A percentile compares a stretch with the other conserved stretches of the same genome.
Conservation (phyloP, 1,284 basidiomycete genomes). For the Cryptococcus hybrid region DNA sequence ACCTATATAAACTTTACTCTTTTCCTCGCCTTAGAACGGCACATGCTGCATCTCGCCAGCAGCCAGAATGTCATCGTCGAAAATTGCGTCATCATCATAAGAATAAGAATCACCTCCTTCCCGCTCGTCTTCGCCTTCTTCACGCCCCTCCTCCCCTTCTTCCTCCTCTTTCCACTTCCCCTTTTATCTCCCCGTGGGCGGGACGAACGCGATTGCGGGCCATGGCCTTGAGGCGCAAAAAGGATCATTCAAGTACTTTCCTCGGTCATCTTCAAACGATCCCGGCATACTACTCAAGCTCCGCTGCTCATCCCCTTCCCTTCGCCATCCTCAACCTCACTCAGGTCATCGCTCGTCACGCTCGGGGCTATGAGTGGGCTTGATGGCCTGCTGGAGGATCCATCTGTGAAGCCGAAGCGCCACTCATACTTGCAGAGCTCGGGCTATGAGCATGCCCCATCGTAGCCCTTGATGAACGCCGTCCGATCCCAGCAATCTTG, state of each 20-base stretch:
- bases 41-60: slow-evolving; percentile 82
- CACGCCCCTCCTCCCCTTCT: slow-evolving; percentile 26
- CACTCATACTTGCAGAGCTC: neutral
- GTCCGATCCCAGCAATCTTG: slow-evolving; percentile 71
- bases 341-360: slow-evolving; percentile 37
- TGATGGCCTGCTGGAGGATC: slow-evolving; percentile 22
- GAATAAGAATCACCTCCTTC: slow-evolving; percentile 34
- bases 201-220: neutral
- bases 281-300: slow-evolving; percentile 77
- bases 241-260: slow-evolving; percentile 1
- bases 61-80: slow-evolving; percentile 76
- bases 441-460: slow-evolving; percentile 24
- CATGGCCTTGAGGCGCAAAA: slow-evolving; percentile 14
- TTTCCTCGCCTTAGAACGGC: slow-evolving; percentile 55
- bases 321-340: slow-evolving; percentile 10
- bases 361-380: slow-evolving; percentile 46
- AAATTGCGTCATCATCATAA: slow-evolving; percentile 46
- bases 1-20: too few species aligned
- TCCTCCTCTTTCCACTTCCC: slow-evolving; percentile 18
- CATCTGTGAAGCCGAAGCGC: neutral
- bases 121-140: slow-evolving; percentile 36
- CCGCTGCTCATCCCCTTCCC: slow-evolving; percentile 54
- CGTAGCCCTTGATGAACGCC: slow-evolving; percentile 41
- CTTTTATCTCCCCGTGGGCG: slow-evolving; percentile 5
- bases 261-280: slow-evolving; percentile 54